These are phyloP conservation scores for Mycocentrospora acerina DNA, from an alignment of 2,329 filamentous ascomycete genomes.

Conservation along the genomic window DNA sequence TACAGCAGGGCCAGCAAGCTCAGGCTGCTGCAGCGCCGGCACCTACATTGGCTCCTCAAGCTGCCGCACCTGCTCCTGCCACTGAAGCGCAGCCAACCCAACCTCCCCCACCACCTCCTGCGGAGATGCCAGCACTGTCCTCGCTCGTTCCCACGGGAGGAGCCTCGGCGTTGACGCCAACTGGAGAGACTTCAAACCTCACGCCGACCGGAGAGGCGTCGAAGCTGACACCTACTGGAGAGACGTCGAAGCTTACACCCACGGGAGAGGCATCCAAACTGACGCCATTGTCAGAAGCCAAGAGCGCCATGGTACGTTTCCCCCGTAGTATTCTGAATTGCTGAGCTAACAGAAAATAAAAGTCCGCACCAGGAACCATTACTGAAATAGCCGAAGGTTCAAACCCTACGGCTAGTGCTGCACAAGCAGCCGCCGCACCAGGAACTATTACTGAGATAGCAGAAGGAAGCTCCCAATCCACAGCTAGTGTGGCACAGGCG, in stretches of 20 bases:
- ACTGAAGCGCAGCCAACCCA: conserved; percentile 4
- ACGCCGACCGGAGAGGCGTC: neutral
- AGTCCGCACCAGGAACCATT: conserved; percentile 8
- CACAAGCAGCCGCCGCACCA: neutral
- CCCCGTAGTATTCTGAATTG: no score
- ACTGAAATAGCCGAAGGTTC: conserved; percentile 7
- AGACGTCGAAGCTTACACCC: no score
- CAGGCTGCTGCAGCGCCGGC: conserved; percentile 7
- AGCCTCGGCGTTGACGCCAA: no score
- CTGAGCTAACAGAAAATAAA: conserved; percentile 1
- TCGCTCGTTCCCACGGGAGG: no score
- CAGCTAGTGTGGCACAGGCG: neutral
- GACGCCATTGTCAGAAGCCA: conserved; percentile 1
- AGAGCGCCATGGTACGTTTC: conserved; percentile 17
- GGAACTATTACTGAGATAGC: neutral
- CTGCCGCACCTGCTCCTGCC: conserved; percentile 2
- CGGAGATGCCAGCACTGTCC: neutral
- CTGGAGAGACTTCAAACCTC: no score
- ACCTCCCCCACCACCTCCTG: neutral
- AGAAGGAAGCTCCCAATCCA: neutral
- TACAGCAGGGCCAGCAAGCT: conserved; percentile 8
- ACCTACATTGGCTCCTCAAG: conserved; percentile 4
- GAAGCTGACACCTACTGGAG: no score
- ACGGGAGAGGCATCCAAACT: neutral
- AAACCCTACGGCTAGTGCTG: conserved; percentile 1